Conservation (phyloP, 208 protist genomes). For the Tritrichomonas musculus region DNA sequence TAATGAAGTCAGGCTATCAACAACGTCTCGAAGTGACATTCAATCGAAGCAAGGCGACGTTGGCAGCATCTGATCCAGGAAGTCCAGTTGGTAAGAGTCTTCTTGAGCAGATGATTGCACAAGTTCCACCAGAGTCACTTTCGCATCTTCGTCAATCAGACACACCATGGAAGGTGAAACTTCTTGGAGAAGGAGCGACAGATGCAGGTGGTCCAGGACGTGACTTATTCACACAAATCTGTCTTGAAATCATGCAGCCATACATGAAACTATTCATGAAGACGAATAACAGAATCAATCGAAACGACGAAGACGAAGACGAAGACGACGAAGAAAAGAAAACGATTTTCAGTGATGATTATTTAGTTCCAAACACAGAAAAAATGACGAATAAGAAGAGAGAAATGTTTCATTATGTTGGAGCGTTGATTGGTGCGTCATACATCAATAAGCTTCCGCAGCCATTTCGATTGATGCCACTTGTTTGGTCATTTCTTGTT, state of each 20-base stretch:
- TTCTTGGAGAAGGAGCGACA: not conserved
- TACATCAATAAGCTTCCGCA: not conserved
- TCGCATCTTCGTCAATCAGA: not conserved
- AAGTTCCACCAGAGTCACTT: not conserved
- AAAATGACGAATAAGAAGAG: not conserved
- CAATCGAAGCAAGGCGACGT: not conserved
- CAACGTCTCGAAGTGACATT: not conserved
- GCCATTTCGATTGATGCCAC: not conserved
- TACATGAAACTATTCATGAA: not conserved
- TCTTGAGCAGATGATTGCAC: not conserved
- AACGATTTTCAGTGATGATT: too few relatives aligned
- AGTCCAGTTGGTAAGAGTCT: not conserved
- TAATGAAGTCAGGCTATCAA: not conserved
- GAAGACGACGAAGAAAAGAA: not conserved
- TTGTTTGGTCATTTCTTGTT: not conserved
- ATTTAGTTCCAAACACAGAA: not conserved
- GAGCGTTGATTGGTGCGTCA: not conserved
- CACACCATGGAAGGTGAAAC: not conserved
- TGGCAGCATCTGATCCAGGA: not conserved
- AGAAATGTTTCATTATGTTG: not conserved
- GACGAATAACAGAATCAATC: not conserved
- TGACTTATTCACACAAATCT: constrained; percentile 14
- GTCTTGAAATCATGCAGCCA: constrained; percentile 19
- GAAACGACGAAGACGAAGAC: too few relatives aligned
- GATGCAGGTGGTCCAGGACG: not conserved